Evolutionary conservation across 139 green algal genomes (phyloP), one percentile per base, ranked within the genome.

Genomic region (Chlorella vulgaris): DNA sequence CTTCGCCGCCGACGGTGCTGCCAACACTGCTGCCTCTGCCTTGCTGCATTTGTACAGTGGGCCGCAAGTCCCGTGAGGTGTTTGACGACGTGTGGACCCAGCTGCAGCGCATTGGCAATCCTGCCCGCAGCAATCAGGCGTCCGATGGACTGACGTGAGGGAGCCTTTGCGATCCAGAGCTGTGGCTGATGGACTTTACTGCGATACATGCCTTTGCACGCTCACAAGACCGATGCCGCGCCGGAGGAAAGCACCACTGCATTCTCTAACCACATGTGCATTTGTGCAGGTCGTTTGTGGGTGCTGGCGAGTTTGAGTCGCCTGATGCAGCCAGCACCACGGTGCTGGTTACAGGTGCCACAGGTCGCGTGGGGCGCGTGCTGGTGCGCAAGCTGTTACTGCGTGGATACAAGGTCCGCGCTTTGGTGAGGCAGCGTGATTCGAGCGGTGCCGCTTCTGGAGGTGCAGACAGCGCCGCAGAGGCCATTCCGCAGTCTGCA

Each of bases 351-450:
- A 86, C 94, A 0, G 97, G 97, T 0, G 97, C 94, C 47, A 98
- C 96, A 7, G 96, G 96, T 10, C 83, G 94, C 18, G 94, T 99
- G 10, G 96, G 96, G 39, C 84, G 90, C 31, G 91, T 99, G 28
- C 85, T 99, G 2, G 84, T 97, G 4, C 89, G 97, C 42, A 99
- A 99, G 88, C 91, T 99, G 80, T 83, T 99, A 61, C 90, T 99
- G 65, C 91, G 97, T 38, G 96, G 96, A 43, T 99, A 99, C 88
- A 95, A 89, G 47, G 95, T 89, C 28, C 80, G 86, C 19, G 94
- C 91, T 53, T 80, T 98, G 31, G 90, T 98, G 53, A 89, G 95
- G 51, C 86, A 62, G 61, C 51, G 71, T 15, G 40, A 87, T 18
- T 24, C n/a, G 28, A 39, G n/a, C 39, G 18, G 22, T 0, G 75